Evolutionary conservation across 371 early-diverging fungal genomes (phyloP), one percentile per base, ranked within the genome.

Genomic region (Mortierella sp.): DNA sequence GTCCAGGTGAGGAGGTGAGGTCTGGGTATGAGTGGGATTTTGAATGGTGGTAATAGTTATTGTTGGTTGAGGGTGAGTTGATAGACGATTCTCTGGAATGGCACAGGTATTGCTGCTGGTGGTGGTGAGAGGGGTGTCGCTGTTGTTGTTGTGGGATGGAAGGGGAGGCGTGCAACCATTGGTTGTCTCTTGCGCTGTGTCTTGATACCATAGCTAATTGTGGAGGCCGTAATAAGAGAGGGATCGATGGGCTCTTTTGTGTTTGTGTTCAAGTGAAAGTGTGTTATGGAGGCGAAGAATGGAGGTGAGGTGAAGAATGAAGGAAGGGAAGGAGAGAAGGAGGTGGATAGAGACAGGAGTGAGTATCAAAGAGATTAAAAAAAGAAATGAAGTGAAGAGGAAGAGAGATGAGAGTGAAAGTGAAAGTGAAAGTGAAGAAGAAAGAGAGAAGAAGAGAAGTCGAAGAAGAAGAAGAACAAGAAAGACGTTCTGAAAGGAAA

Each of bases 71-170:
- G 21, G 38, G 24, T 21, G 68, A 68, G 43, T 38, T 68, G 41
- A 24, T 24, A 2, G 44, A 68, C 11, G 27, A 48, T 71, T 71
- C 48, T 48, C 71, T 71, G 48, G 46, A 71, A 48, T 71, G 71
- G 41, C 27, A 46, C 2, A 48, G 18, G 41, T 71, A 48, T 16
- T 46, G 71, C 16, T 71, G 48, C 38, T 68, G 68, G 1, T 35
- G 68, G 12, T 68, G 41, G 3, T 71, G 71, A 11, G 27, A 48
- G 29, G 24, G 48, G 29, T 71, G 71, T n/a, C 44, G 71, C 21
- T 71, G 70, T 27, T 70, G 70, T 24, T 43, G 71, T 14, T 71
- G 71, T 4, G 32, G 71, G 4, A 68, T 35, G 21, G 68, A 68
- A 3, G 68, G 68, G 11, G 68, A 68, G 24, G 68, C 2, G 43